Evolutionary conservation across 768 basidiomycete species (phyloP).

Genomic region (Mycena vitilis): DNA sequence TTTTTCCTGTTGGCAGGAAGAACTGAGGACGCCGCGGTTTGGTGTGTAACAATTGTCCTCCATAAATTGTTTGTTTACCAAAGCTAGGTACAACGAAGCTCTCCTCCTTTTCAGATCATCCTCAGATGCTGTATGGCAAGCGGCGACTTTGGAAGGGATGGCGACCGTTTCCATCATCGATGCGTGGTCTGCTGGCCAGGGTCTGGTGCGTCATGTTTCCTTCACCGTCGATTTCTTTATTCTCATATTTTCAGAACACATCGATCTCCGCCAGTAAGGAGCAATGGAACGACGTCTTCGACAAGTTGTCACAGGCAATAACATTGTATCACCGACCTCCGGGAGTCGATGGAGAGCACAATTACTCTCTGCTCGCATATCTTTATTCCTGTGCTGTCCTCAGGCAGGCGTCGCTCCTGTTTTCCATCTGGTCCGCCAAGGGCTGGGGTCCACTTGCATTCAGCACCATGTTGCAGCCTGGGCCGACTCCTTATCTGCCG

Average conservation of each 20-base stretch:
- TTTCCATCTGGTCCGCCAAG: conserved; percentile 86
- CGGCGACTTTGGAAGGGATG: conserved; percentile 86
- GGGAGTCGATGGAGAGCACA: conserved; percentile 64
- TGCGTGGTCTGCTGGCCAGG: conserved; percentile 83
- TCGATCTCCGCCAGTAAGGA: conserved; percentile 66
- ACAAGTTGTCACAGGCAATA: conserved; percentile 77
- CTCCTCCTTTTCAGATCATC: conserved; percentile 78
- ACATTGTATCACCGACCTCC: conserved; percentile 72
- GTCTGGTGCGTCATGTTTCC: conserved; percentile 63
- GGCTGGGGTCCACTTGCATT: conserved; percentile 88
- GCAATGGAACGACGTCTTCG: conserved; percentile 80
- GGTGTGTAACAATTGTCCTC: conserved; percentile 59
- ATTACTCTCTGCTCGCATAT: conserved; percentile 72
- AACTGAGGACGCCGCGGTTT: conserved; percentile 81
- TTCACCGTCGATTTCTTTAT: conserved; percentile 17
- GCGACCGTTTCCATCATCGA: conserved; percentile 85
- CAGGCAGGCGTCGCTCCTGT: conserved; percentile 79
- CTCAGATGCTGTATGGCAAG: conserved; percentile 90
- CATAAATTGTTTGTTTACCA: conserved; percentile 22
- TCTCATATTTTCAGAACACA: conserved; percentile 58
- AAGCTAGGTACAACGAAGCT: conserved; percentile 87
- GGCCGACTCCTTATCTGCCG: conserved; percentile 67
- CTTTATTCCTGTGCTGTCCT: conserved; percentile 77
- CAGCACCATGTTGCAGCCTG: conserved; percentile 77
- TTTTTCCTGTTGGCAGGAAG: conserved; percentile 91